Conservation (phyloP, 2,329 filamentous ascomycete genomes). For the Colletotrichum sp. region DNA sequence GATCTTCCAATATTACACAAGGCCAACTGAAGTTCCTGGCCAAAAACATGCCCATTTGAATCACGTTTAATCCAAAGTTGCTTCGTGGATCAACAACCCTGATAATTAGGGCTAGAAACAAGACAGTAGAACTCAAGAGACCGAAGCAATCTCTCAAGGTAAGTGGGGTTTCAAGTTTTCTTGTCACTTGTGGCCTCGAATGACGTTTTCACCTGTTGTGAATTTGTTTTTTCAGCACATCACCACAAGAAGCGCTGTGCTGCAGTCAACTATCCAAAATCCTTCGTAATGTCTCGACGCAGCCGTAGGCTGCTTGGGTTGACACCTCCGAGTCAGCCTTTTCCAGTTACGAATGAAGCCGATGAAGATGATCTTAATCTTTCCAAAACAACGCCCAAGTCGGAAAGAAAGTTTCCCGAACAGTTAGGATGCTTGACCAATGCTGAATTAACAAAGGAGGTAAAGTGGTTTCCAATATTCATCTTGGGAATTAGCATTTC, state of each 20-base stretch:
- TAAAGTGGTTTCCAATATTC: background rate
- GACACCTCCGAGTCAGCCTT: background rate
- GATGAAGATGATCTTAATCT: rapidly evolving
- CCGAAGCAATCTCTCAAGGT: background rate
- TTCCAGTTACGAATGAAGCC: rapidly evolving
- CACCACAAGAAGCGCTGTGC: background rate
- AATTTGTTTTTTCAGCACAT: background rate
- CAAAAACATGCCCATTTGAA: background rate
- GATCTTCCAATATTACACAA: background rate
- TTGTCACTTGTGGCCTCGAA: background rate
- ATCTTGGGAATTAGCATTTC: background rate
- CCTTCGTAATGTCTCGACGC: background rate
- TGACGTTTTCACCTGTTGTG: background rate
- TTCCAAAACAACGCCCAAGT: rapidly evolving
- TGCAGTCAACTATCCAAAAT: background rate
- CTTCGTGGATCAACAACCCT: background rate
- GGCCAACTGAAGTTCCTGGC: background rate
- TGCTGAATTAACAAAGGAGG: background rate
- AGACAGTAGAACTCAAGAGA: background rate
- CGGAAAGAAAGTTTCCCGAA: rapidly evolving
- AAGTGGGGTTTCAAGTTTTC: background rate
- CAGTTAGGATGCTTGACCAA: background rate
- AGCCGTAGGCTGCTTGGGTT: background rate
- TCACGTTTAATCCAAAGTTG: background rate
- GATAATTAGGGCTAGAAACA: background rate